Percentiles rank a stretch among this genome's conserved stretches.
These are phyloP conservation scores for Psophocarpus tetragonolobus DNA, from an alignment of 306 rosid genomes.

Conservation along the genomic window DNA sequence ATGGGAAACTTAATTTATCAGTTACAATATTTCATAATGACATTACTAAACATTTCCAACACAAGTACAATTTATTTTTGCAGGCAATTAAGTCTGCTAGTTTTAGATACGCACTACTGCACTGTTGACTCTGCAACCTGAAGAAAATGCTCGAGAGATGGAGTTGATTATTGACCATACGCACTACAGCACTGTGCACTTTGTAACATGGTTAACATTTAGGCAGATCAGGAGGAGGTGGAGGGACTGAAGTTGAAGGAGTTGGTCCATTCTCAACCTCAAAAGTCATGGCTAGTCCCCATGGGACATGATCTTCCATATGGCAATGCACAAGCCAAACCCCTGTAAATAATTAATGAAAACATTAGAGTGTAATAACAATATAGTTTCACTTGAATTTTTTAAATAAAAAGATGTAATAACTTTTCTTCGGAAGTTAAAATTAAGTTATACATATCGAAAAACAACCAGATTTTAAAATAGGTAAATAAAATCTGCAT, in stretches of 20 bases:
- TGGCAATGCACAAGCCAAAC: constrained; percentile 63
- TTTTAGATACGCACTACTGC: too few species aligned
- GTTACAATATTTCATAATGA: too few species aligned
- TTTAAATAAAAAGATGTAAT: too few species aligned
- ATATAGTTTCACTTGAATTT: too few species aligned
- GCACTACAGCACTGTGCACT: not conserved
- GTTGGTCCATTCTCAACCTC: constrained; percentile 35
- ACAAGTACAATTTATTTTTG: not conserved
- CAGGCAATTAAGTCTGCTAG: not conserved
- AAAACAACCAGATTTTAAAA: too few species aligned
- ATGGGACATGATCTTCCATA: constrained; percentile 44
- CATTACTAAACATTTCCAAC: too few species aligned
- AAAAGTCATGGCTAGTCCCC: constrained; percentile 54
- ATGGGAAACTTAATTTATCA: too few species aligned
- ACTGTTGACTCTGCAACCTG: too few species aligned
- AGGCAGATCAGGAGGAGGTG: constrained; percentile 64
- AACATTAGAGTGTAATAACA: not conserved
- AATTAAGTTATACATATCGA: too few species aligned
- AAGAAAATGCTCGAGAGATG: not conserved
- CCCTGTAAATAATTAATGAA: not conserved
- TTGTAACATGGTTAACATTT: not conserved
- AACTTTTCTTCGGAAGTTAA: too few species aligned
- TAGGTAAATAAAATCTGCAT: too few species aligned
- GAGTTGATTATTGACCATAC: not conserved
- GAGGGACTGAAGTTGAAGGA: constrained; percentile 43